Percentiles rank a stretch among this genome's conserved stretches.
These are phyloP conservation scores for Cytospora mali DNA, from an alignment of 2,329 filamentous ascomycete species.

Conservation along the genomic window DNA sequence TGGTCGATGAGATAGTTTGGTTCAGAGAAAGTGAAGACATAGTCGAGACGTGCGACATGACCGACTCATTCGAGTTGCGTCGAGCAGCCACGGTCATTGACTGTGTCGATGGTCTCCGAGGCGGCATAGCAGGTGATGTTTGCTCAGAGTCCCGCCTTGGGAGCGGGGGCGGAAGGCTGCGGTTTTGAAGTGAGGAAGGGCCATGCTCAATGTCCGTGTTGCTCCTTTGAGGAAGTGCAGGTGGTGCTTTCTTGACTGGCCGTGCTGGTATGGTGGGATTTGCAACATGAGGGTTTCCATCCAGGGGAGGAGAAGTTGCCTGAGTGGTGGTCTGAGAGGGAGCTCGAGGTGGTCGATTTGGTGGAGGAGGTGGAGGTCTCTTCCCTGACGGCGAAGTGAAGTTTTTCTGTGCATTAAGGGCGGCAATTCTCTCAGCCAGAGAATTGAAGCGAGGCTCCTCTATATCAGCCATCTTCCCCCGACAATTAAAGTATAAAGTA, in stretches of 20 bases:
- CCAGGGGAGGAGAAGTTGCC: slow-evolving; percentile 30
- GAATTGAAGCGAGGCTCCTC: slow-evolving; percentile 65
- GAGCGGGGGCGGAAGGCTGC: slow-evolving; percentile 40
- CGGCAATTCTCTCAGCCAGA: slow-evolving; percentile 64
- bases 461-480: slow-evolving; percentile 56
- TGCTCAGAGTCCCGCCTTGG: slow-evolving; percentile 43
- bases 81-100: slow-evolving; percentile 43
- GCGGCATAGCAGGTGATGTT: slow-evolving; percentile 52
- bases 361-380: slow-evolving; percentile 51
- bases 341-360: slow-evolving; percentile 46
- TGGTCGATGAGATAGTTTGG: no score
- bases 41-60: slow-evolving; percentile 56
- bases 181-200: slow-evolving; percentile 34
- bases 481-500: slow-evolving; percentile 1
- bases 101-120: slow-evolving; percentile 52
- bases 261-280: slow-evolving; percentile 46
- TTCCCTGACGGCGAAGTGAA: slow-evolving; percentile 48
- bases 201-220: slow-evolving; percentile 31
- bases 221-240: slow-evolving; percentile 45
- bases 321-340: slow-evolving; percentile 36
- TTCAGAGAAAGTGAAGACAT: slow-evolving; percentile 56
- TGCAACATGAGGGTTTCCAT: slow-evolving; percentile 31
- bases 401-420: slow-evolving; percentile 64
- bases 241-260: slow-evolving; percentile 37
- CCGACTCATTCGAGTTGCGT: slow-evolving; percentile 61